Evolutionary conservation across 495 filamentous ascomycete species (phyloP).

Genomic region (Aspergillus indologenus): DNA sequence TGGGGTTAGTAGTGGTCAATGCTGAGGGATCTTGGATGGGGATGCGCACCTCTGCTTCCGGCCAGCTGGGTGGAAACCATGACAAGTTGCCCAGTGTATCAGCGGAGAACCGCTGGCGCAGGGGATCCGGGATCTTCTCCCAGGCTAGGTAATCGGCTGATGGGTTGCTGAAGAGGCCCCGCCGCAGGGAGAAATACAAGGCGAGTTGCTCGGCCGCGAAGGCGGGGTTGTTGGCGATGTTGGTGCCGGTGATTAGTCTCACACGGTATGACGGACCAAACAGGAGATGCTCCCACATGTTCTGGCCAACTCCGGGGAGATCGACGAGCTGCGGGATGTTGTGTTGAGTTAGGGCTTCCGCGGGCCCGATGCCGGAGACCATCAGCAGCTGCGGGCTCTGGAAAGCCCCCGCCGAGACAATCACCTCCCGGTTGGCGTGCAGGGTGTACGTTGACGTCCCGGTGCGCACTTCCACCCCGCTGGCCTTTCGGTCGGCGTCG

Average conservation of each 20-base stretch:
- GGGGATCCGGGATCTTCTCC: constrained; percentile 44
- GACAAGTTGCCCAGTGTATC: constrained; percentile 23
- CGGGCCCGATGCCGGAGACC: constrained; percentile 38
- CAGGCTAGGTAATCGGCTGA: constrained; percentile 41
- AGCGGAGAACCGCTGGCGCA: constrained; percentile 22
- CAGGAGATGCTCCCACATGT: constrained; percentile 42
- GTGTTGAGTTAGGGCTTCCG: constrained; percentile 28
- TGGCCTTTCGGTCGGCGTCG: constrained; percentile 17
- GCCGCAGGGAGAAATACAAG: constrained; percentile 7
- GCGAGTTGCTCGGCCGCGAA: constrained; percentile 5
- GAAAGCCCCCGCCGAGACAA: constrained; percentile 51
- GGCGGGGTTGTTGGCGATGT: not conserved
- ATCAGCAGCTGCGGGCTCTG: constrained; percentile 29
- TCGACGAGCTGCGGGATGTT: constrained; percentile 42
- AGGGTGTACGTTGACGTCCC: constrained; percentile 19
- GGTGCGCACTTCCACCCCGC: constrained; percentile 17
- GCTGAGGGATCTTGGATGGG: not conserved
- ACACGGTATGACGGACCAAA: constrained; percentile 23
- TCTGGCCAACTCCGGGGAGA: constrained; percentile 49
- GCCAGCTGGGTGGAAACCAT: constrained; percentile 52
- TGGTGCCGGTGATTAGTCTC: constrained; percentile 17
- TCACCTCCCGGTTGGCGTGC: constrained; percentile 47
- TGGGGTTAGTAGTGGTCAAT: not conserved
- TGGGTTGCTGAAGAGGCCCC: constrained; percentile 36
- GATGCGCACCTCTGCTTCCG: constrained; percentile 48